These are phyloP conservation scores for Potentilla sterilis DNA, from an alignment of 306 rosid genomes.

Conservation along the genomic window DNA sequence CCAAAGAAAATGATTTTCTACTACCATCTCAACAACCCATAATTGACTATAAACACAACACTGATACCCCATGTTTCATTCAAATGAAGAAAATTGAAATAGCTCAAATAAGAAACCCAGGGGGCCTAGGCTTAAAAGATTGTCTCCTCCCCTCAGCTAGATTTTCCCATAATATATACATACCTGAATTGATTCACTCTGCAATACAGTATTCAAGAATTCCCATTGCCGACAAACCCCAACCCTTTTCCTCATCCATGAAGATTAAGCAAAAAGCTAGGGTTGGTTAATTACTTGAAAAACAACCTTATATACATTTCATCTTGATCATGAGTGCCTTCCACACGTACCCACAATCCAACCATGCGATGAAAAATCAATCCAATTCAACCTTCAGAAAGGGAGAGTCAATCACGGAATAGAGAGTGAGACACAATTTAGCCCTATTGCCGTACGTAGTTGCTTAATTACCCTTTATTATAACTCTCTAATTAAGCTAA, in stretches of 20 bases:
- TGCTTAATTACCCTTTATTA: conserved; percentile 25
- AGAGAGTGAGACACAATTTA: conserved; percentile 35
- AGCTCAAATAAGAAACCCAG: conserved; percentile 2
- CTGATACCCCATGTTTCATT: neutral
- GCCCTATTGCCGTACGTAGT: conserved; percentile 16
- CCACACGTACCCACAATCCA: conserved; percentile 48
- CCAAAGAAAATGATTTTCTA: conserved; percentile 16
- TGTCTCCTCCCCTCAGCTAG: conserved; percentile 38
- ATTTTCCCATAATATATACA: neutral
- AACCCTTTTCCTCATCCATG: conserved; percentile 19
- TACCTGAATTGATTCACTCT: conserved; percentile 36
- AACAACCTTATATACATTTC: conserved; percentile 4
- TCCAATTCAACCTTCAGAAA: conserved; percentile 16
- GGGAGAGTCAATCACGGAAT: conserved; percentile 58
- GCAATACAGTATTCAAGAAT: conserved; percentile 12
- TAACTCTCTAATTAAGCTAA: neutral
- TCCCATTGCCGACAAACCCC: conserved; percentile 48
- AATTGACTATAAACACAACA: conserved; percentile 9
- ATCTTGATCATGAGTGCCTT: conserved; percentile 21
- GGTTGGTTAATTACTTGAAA: neutral
- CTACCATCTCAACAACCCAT: conserved; percentile 4
- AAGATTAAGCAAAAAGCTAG: conserved; percentile 8
- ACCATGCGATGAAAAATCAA: conserved; percentile 13
- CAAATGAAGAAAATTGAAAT: conserved; percentile 12
- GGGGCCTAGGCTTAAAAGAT: conserved; percentile 38